Conservation (phyloP, 208 protist genomes). For the Trypanosomatidae sp. region DNA sequence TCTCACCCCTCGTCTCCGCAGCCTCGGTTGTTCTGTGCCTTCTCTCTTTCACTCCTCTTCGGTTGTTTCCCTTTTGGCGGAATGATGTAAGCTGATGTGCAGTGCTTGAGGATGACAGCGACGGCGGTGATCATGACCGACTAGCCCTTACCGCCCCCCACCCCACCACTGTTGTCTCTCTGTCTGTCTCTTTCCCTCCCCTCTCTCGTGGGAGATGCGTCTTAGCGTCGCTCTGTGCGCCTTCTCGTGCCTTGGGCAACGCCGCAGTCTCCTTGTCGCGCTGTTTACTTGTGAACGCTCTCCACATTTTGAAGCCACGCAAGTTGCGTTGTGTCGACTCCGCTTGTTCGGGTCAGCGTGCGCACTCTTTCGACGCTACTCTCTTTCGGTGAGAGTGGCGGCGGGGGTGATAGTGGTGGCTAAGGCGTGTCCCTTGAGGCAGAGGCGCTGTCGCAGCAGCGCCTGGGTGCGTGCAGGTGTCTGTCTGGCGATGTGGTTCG, state of each 20-base stretch:
- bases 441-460: not conserved
- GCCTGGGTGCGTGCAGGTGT: not conserved
- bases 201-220: not conserved
- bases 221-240: too few species aligned
- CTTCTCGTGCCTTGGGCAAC: too few species aligned
- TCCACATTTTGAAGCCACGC: not conserved
- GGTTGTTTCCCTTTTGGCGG: not conserved
- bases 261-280: too few species aligned
- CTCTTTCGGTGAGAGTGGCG: not conserved
- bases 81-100: not conserved
- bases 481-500: too few species aligned
- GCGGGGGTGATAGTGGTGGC: too few species aligned
- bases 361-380: not conserved
- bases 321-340: not conserved
- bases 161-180: not conserved
- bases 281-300: not conserved
- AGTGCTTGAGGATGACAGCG: not conserved
- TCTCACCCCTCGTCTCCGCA: not conserved
- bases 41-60: not conserved
- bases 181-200: not conserved
- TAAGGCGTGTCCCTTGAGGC: too few species aligned
- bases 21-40: not conserved
- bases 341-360: not conserved
- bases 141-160: not conserved
- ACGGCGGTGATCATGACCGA: not conserved